Evolutionary conservation across 164 flowering plant genomes (phyloP).

Genomic region (Warburgia ugandensis): DNA sequence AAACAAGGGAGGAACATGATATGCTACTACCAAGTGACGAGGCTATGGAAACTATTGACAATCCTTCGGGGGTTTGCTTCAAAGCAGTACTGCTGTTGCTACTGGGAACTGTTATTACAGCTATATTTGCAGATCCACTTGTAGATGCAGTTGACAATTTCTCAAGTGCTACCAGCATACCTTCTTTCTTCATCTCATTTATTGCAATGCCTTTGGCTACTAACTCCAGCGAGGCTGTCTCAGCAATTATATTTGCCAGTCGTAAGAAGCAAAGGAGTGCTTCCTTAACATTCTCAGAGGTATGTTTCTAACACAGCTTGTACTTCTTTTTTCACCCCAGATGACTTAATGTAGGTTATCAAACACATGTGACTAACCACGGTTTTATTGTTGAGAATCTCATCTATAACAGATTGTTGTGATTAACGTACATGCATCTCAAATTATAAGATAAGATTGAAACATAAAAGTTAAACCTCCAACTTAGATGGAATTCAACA

Average conservation of each 20-base stretch:
- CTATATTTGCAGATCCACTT: constrained; percentile 41
- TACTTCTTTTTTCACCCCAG: background rate
- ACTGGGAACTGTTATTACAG: constrained; percentile 33
- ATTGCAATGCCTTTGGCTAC: constrained; percentile 37
- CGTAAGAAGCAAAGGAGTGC: constrained; percentile 28
- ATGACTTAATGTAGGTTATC: background rate
- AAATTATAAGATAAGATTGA: too few relatives aligned
- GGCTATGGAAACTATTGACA: constrained; percentile 26
- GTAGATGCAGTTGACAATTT: constrained; percentile 40
- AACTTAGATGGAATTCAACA: too few relatives aligned
- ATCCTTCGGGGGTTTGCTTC: constrained; percentile 12
- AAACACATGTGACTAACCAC: too few relatives aligned
- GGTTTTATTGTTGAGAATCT: too few relatives aligned
- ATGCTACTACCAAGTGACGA: constrained; percentile 51
- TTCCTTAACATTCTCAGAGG: constrained; percentile 51
- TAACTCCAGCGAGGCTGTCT: constrained; percentile 33
- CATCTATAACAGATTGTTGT: background rate
- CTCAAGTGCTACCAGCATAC: constrained; percentile 33
- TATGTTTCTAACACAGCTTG: constrained; percentile 5
- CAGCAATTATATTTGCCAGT: constrained; percentile 28
- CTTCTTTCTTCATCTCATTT: constrained; percentile 40
- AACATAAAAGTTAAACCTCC: too few relatives aligned
- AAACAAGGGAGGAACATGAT: constrained; percentile 43
- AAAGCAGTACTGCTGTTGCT: constrained; percentile 34
- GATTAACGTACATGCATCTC: background rate